Evolutionary conservation across 2,329 filamentous ascomycete genomes (phyloP).

Genomic region (Talaromyces sp.): DNA sequence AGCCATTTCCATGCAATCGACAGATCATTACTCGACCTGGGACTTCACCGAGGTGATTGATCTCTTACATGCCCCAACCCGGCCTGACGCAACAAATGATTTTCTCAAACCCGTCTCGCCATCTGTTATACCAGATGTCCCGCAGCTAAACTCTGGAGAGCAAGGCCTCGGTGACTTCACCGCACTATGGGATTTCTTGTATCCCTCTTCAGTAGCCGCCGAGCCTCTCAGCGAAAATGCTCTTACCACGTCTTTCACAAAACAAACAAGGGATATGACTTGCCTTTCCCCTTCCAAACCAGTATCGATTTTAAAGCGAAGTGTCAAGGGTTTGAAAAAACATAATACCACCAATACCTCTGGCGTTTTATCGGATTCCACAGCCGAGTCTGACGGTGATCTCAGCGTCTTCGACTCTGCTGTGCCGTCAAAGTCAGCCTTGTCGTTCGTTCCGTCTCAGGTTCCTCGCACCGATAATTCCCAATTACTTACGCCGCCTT

Average conservation of each 20-base stretch:
- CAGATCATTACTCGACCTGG: conserved; percentile 36
- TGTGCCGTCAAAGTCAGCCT: conserved; percentile 20
- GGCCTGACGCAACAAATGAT: neutral
- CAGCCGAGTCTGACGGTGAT: conserved; percentile 31
- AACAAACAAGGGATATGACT: neutral
- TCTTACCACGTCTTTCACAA: neutral
- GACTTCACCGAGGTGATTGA: conserved; percentile 46
- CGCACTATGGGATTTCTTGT: conserved; percentile 40
- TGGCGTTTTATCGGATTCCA: conserved; percentile 28
- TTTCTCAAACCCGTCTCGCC: conserved; percentile 19
- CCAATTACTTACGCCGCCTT: conserved; percentile 31
- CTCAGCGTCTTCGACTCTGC: conserved; percentile 31
- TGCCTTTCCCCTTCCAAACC: conserved; percentile 1
- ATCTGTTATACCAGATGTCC: neutral
- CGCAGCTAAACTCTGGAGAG: neutral
- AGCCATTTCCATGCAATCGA: conserved; percentile 30
- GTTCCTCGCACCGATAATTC: conserved; percentile 22
- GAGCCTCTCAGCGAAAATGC: neutral
- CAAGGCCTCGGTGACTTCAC: conserved; percentile 44
- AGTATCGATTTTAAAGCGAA: conserved; percentile 25
- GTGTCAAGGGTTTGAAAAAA: neutral
- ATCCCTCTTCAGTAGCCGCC: conserved; percentile 18
- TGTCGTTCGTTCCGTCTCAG: conserved; percentile 29
- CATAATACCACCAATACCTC: neutral
- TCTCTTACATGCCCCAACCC: conserved; percentile 38